Evolutionary conservation across 2,329 filamentous ascomycete species (phyloP).

Genomic region (Chaetomium sp.): DNA sequence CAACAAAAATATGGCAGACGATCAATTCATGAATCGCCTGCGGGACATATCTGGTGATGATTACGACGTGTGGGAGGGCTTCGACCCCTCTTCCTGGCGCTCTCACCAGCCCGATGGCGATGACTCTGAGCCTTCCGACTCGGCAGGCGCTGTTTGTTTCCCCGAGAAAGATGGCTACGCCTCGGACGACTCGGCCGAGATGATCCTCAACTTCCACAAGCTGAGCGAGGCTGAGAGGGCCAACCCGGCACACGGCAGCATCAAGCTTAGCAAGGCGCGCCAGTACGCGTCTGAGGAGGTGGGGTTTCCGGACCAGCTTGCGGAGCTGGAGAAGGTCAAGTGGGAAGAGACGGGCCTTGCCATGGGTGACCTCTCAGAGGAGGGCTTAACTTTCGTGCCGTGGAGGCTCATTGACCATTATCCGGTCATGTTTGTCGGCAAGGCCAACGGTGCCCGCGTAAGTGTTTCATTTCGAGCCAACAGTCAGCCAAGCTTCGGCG

Average conservation of each 20-base stretch:
- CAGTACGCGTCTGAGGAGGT: constrained; percentile 23
- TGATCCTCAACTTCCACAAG: constrained; percentile 28
- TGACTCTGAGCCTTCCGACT: not conserved
- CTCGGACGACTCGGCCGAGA: constrained; percentile 26
- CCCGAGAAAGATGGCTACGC: not conserved
- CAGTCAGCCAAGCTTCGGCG: not conserved
- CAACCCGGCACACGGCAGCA: not conserved
- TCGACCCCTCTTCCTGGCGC: constrained; percentile 29
- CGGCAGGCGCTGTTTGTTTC: not conserved
- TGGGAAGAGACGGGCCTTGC: constrained; percentile 33
- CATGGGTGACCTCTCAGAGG: constrained; percentile 36
- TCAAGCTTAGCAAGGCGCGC: constrained; percentile 32
- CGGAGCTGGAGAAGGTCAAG: constrained; percentile 24
- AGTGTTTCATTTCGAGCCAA: constrained; percentile 5
- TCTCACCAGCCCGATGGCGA: not conserved
- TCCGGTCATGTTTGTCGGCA: constrained; percentile 60
- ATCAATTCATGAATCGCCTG: constrained; percentile 26
- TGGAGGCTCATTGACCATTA: constrained; percentile 60
- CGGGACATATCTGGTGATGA: constrained; percentile 19
- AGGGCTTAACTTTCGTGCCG: constrained; percentile 47
- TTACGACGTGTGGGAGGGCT: constrained; percentile 23
- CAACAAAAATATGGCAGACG: constrained; percentile 22
- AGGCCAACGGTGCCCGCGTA: constrained; percentile 50
- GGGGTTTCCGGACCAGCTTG: not conserved
- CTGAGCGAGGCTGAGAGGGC: constrained; percentile 21